Conservation (phyloP, 2,329 filamentous ascomycete species). For the Fusarium nelsonii region DNA sequence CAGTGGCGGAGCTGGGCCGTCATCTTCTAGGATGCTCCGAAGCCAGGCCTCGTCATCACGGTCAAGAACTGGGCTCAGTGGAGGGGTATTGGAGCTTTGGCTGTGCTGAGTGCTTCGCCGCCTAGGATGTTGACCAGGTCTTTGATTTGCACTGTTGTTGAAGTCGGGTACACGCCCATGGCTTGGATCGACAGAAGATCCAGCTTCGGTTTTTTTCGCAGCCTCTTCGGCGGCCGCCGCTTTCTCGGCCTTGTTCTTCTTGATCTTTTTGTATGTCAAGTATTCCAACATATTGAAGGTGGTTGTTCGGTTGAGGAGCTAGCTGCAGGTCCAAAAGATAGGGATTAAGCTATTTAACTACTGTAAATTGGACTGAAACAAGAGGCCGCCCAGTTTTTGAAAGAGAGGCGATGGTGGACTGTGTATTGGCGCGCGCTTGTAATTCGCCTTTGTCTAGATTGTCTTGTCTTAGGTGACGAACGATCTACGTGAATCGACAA, state of each 20-base stretch:
- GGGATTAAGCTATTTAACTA: slow-evolving; percentile 28
- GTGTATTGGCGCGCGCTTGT: slow-evolving; percentile 45
- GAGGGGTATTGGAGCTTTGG: slow-evolving; percentile 46
- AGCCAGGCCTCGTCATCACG: slow-evolving; percentile 71
- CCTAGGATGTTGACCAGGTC: slow-evolving; percentile 22
- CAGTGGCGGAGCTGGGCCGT: slow-evolving; percentile 64
- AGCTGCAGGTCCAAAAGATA: not conserved
- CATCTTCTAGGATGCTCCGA: slow-evolving; percentile 62
- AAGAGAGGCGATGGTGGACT: slow-evolving; percentile 21
- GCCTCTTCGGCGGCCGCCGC: slow-evolving; percentile 47
- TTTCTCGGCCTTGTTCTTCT: slow-evolving; percentile 69
- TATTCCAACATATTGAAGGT: slow-evolving; percentile 69
- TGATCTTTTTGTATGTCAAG: slow-evolving; percentile 71
- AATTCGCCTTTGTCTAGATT: slow-evolving; percentile 43
- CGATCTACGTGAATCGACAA: slow-evolving; percentile 21
- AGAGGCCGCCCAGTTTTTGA: slow-evolving; percentile 39
- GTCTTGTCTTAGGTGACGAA: slow-evolving; percentile 37
- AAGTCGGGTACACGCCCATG: slow-evolving; percentile 32
- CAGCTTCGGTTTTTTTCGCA: slow-evolving; percentile 31
- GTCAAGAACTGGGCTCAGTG: slow-evolving; percentile 62
- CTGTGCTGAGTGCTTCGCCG: slow-evolving; percentile 41
- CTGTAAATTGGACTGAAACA: not conserved
- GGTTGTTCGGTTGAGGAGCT: slow-evolving; percentile 4
- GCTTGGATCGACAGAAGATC: slow-evolving; percentile 27
- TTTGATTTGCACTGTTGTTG: slow-evolving; percentile 28